Percentiles rank a stretch among this genome's conserved stretches.
phyloP scores from a whole-genome alignment of 805 yeast species.

The Candida oleophila region DNA sequence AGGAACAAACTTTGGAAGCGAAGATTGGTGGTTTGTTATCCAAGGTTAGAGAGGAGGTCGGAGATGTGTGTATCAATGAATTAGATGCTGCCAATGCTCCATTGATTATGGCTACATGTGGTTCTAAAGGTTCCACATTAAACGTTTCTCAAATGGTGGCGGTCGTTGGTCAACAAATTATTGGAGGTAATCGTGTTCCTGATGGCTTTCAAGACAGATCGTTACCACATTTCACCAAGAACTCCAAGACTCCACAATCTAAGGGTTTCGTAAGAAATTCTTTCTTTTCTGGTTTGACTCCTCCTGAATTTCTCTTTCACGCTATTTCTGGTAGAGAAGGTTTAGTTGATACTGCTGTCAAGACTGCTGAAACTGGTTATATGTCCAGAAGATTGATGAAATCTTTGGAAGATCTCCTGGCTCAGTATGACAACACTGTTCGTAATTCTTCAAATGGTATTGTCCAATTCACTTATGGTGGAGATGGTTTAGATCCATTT shows the following conservation, averaged over 20 bases:
- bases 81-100: slow-evolving; percentile 91
- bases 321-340: slow-evolving; percentile 99
- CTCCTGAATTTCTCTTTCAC: slow-evolving; percentile 96
- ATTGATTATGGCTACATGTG: slow-evolving; percentile 98
- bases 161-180: slow-evolving; percentile 98
- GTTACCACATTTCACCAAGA: slow-evolving; percentile 92
- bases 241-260: slow-evolving; percentile 95
- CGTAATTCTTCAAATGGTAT: slow-evolving; percentile 94
- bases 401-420: slow-evolving; percentile 91
- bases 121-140: slow-evolving; percentile 96
- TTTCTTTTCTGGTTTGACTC: slow-evolving; percentile 88
- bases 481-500: slow-evolving; percentile 96
- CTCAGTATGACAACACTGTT: slow-evolving; percentile 91
- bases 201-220: slow-evolving; percentile 99
- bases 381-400: slow-evolving; percentile 98
- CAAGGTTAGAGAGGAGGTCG: slow-evolving; percentile 97
- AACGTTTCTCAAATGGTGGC: slow-evolving; percentile 99
- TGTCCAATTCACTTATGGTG: slow-evolving; percentile 97
- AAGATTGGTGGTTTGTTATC: slow-evolving; percentile 95
- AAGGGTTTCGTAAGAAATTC: slow-evolving; percentile 98
- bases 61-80: slow-evolving; percentile 94
- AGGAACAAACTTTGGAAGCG: slow-evolving; percentile 96
- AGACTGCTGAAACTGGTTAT: slow-evolving; percentile 98
- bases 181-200: slow-evolving; percentile 98
- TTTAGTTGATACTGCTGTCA: slow-evolving; percentile 97